Evolutionary conservation across 768 basidiomycete species (phyloP), one percentile per base, ranked within the genome.

Genomic region (Fomitopsis pulvina): DNA sequence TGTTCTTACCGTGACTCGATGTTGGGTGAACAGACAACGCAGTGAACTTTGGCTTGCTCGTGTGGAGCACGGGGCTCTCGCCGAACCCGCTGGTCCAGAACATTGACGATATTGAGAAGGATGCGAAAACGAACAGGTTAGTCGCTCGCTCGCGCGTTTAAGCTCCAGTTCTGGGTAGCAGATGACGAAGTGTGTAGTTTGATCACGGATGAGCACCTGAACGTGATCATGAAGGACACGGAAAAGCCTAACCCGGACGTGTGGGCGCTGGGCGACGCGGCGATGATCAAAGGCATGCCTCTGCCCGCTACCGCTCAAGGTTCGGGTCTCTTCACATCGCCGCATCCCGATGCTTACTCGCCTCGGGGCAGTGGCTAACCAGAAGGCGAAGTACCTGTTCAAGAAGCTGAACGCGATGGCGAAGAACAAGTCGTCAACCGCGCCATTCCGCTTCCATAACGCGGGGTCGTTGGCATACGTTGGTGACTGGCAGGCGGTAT

Each of bases 231-330:
- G 64, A 65, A 68, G 7, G 75, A 83, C 40, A 78, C 56, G 6
- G 50, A 74, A 3, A 64, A 69, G n/a, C 58, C 73, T 2, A 71
- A 88, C 57, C 71, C 76, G 2, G 80, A 89, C 61, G 81, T 93
- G 0, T 92, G 77, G 73, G 88, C 82, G 2, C 83, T 93, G 48
- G 92, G 92, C 4, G 92, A 94, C 60, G 80, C 85, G 34, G 79
- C 81, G 1, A 74, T 71, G 38, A 76, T 85, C 44, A 72, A 78
- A 28, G 75, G 70, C 38, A 70, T 70, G 21, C 69, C 74, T 34
- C 70, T 92, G 9, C 90, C 92, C 10, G 88, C 92, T 1, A 93
- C 91, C 16, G 89, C 92, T 3, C 91, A 93, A 77, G 87, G 84
- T 75, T 5, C 12, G 63, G 52, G 29, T 32, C 12, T 21, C 6